Evolutionary conservation across 1,284 basidiomycete species (phyloP).

Genomic region (Cutaneotrichosporon sp.): DNA sequence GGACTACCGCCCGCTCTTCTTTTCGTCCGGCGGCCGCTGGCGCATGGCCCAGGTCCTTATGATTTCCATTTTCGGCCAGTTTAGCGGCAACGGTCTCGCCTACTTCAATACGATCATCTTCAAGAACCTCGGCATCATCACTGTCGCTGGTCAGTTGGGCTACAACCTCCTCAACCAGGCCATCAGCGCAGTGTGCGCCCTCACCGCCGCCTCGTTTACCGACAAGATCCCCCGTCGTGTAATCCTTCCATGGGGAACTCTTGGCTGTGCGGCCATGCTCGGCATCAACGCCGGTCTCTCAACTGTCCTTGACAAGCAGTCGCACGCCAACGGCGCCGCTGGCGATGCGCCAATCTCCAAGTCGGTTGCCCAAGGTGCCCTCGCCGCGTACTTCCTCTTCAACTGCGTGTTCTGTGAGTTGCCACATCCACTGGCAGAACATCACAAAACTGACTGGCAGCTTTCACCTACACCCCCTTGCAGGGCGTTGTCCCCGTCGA

Average conservation of each 20-base stretch:
- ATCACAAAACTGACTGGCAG: no score
- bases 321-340: not conserved
- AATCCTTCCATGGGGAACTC: slow-evolving; percentile 35
- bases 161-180: slow-evolving; percentile 57
- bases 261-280: slow-evolving; percentile 29
- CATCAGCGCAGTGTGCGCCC: slow-evolving; percentile 55
- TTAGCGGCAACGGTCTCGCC: slow-evolving; percentile 52
- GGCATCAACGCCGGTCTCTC: slow-evolving; percentile 38
- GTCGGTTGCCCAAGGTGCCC: slow-evolving; percentile 8
- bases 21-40: slow-evolving; percentile 31
- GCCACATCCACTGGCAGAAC: no score
- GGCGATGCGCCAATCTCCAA: not conserved
- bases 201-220: slow-evolving; percentile 34
- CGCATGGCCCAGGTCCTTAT: slow-evolving; percentile 38
- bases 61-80: slow-evolving; percentile 52
- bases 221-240: slow-evolving; percentile 33
- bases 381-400: slow-evolving; percentile 47
- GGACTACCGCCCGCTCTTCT: slow-evolving; percentile 42
- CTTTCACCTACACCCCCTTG: slow-evolving; percentile 40
- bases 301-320: slow-evolving; percentile 24
- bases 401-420: slow-evolving; percentile 25
- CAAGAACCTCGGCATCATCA: slow-evolving; percentile 27
- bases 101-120: slow-evolving; percentile 42
- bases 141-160: slow-evolving; percentile 48
- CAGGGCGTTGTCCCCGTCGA: slow-evolving; percentile 76